Evolutionary conservation across 139 green algal genomes (phyloP), one percentile per base, ranked within the genome.

Genomic region (Micractinium conductrix): DNA sequence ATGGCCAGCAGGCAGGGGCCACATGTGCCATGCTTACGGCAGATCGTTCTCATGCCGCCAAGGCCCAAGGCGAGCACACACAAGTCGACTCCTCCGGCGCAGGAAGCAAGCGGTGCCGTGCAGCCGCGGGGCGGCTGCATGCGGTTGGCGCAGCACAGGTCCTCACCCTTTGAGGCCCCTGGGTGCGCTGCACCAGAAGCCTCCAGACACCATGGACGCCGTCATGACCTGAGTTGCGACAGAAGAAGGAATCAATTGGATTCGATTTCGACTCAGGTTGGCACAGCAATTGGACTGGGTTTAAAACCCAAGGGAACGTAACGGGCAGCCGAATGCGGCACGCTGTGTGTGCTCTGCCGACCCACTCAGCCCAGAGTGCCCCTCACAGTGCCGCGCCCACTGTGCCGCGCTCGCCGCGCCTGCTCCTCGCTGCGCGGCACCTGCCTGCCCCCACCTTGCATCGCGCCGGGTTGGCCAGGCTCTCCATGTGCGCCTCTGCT

Each of bases 171-270:
- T 73, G 33, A 73, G 67, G n/a, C 67, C 67, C 35, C 33, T 45
- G 67, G 67, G 67, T 2, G 67, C 67, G 67, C 35, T 73, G 67
- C 67, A 73, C 69, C 69, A 76, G 69, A 76, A 76, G 38, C 69
- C 69, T 38, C 69, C 69, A 50, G 37, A 55, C 37, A 76, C 69
- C 69, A 76, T 76, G 40, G 35, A 50, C 16, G 37, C 8, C 1
- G 69, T 55, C 8, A 76, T 38, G 12, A 35, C 37, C 69, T 76
- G 69, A n/a, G n/a, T n/a, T n/a, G n/a, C n/a, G 38, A 76, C 10
- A 6, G 37, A 74, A 7, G 6, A 9, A 4, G 37, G 68, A 3
- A 37, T 9, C 2, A 3, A n/a, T 35, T 35, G 19, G 38, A 37
- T 3, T n/a, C 12, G 35, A 44, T 30, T 44, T n/a, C n/a, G n/a